These are phyloP conservation scores for Eurotiales sp. DNA, from an alignment of 2,329 filamentous ascomycete genomes.

Conservation along the genomic window DNA sequence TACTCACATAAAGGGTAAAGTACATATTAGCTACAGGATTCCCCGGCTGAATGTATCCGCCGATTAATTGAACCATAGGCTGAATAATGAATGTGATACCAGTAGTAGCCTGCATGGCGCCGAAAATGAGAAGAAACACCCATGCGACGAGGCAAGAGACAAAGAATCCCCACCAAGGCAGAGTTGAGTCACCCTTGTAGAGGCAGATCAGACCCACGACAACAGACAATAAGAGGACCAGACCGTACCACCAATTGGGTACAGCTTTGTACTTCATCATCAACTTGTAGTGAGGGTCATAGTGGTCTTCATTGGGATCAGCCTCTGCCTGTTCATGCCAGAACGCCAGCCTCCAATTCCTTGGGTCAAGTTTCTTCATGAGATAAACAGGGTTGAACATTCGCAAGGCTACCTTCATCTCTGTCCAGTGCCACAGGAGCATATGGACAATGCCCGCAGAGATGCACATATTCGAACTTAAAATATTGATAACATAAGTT, in stretches of 20 bases:
- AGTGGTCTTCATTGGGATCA: slow-evolving; percentile 20
- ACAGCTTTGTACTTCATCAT: slow-evolving; percentile 49
- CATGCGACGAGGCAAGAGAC: slow-evolving; percentile 50
- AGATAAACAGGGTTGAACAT: slow-evolving; percentile 42
- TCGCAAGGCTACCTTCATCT: slow-evolving; percentile 43
- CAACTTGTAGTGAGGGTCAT: slow-evolving; percentile 48
- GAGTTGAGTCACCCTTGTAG: slow-evolving; percentile 48
- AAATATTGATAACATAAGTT: slow-evolving; percentile 40
- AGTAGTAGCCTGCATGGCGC: slow-evolving; percentile 37
- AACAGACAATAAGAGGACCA: slow-evolving; percentile 43
- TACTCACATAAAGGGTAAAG: slow-evolving; percentile 39
- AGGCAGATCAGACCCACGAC: slow-evolving; percentile 47
- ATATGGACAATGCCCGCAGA: slow-evolving; percentile 49
- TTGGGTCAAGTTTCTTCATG: not conserved
- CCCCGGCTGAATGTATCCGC: slow-evolving; percentile 49
- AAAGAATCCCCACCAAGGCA: slow-evolving; percentile 50
- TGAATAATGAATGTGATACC: slow-evolving; percentile 55
- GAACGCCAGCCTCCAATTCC: not conserved
- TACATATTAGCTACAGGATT: slow-evolving; percentile 54
- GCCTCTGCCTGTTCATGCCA: not conserved
- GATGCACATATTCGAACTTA: slow-evolving; percentile 52
- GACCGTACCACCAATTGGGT: slow-evolving; percentile 55
- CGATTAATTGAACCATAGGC: slow-evolving; percentile 53
- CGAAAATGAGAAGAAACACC: slow-evolving; percentile 45
- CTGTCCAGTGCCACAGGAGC: slow-evolving; percentile 49